These are phyloP conservation scores for Henningerozyma blattae DNA, from an alignment of 805 yeast species.

Conservation along the genomic window DNA sequence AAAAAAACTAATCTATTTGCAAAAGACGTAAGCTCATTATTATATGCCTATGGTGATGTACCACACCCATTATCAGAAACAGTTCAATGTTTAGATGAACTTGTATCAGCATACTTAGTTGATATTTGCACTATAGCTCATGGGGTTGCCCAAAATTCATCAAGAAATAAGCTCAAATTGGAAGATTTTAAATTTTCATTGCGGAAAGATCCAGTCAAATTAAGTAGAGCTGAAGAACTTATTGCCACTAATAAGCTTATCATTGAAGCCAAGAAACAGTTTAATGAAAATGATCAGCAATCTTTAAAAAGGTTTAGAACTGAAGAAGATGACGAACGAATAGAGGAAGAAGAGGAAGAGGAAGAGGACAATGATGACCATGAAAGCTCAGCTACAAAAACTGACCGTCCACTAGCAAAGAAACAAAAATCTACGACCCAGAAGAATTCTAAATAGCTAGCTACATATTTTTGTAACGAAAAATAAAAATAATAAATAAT, in stretches of 20 bases:
- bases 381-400: too few species aligned
- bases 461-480: too few species aligned
- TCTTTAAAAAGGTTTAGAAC: constrained; percentile 19
- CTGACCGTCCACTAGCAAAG: too few species aligned
- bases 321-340: constrained; percentile 20
- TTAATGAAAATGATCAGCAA: constrained; percentile 49
- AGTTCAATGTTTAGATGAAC: constrained; percentile 53
- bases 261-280: constrained; percentile 52
- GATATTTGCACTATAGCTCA: constrained; percentile 48
- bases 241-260: constrained; percentile 48
- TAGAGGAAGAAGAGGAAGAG: constrained; percentile 15
- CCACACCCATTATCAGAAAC: constrained; percentile 56
- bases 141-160: constrained; percentile 37
- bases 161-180: constrained; percentile 50
- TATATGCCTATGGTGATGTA: constrained; percentile 67
- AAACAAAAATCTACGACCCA: too few species aligned
- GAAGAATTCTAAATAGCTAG: too few species aligned
- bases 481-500: too few species aligned
- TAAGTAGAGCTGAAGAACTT: constrained; percentile 59
- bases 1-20: constrained; percentile 34
- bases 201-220: constrained; percentile 51
- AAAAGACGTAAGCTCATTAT: constrained; percentile 41
- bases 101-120: constrained; percentile 49
- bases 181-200: constrained; percentile 66
- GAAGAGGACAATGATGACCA: too few species aligned